A percentile compares a stretch with the other conserved stretches of the same genome.
phyloP scores from a whole-genome alignment of 768 basidiomycete species.

The Boletus reticulatus region DNA sequence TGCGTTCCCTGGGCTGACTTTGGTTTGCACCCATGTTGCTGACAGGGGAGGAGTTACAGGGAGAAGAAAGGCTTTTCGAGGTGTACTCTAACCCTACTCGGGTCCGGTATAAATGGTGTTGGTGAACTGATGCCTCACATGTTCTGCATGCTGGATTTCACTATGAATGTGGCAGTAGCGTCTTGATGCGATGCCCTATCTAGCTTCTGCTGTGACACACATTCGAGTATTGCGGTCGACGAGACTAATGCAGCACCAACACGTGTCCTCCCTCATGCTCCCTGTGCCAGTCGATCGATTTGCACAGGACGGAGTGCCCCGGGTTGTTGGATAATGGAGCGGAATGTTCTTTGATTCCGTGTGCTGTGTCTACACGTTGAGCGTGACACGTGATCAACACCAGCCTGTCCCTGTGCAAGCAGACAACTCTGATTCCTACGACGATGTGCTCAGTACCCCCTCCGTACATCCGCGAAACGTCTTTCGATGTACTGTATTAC shows the following conservation, averaged over 20 bases:
- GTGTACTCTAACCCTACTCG: conserved; percentile 16
- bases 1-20: conserved; percentile 23
- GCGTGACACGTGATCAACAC: not conserved
- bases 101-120: conserved; percentile 20
- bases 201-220: conserved; percentile 14
- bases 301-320: conserved; percentile 9
- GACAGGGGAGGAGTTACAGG: not conserved
- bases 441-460: not conserved
- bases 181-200: conserved; percentile 18
- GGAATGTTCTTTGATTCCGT: conserved; percentile 1
- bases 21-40: conserved; percentile 26
- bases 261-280: conserved; percentile 10
- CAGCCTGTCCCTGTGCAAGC: too few species aligned
- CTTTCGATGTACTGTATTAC: not conserved
- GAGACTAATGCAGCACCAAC: conserved; percentile 7
- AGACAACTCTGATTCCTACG: too few species aligned
- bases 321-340: not conserved
- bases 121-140: conserved; percentile 20
- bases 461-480: not conserved
- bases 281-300: not conserved
- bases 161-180: conserved; percentile 7
- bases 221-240: conserved; percentile 1
- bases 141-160: conserved; percentile 28
- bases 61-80: not conserved
- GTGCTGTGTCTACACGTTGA: conserved; percentile 7